Percentiles rank a stretch among this genome's conserved stretches.
phyloP scores from a whole-genome alignment of 129 eudicot species.

The Mikania micrantha region DNA sequence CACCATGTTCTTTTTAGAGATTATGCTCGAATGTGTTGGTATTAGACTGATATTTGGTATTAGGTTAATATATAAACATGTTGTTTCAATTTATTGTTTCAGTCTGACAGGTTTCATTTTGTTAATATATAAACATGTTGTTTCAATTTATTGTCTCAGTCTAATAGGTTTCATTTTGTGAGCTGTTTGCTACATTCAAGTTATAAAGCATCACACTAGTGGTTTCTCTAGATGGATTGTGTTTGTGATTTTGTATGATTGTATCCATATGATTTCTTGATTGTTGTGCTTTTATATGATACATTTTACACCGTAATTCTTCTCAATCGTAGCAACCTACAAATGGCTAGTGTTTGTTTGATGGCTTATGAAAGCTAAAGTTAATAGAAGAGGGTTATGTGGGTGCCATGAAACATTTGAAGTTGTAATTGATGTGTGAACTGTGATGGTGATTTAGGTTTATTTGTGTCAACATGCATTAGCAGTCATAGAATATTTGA shows the following conservation, averaged over 20 bases:
- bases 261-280: neutral
- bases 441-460: neutral
- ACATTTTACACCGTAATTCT: neutral
- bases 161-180: neutral
- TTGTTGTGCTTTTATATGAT: neutral
- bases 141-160: neutral
- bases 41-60: neutral
- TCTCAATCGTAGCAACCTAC: neutral
- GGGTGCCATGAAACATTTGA: neutral
- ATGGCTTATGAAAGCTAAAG: neutral
- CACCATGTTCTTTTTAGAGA: neutral
- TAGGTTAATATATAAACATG: neutral
- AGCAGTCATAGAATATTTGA: neutral
- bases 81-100: neutral
- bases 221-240: neutral
- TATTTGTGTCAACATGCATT: neutral
- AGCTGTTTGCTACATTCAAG: neutral
- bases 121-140: neutral
- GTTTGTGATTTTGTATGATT: too few relatives aligned
- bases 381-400: neutral
- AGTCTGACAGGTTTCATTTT: neutral
- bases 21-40: slow-evolving; percentile 1
- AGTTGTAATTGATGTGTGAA: neutral
- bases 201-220: neutral
- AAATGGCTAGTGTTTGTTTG: neutral